A percentile compares a stretch with the other conserved stretches of the same genome.
Evolutionary conservation across 441 rosid genomes (phyloP).

Genomic region (Corymbia calophylla): DNA sequence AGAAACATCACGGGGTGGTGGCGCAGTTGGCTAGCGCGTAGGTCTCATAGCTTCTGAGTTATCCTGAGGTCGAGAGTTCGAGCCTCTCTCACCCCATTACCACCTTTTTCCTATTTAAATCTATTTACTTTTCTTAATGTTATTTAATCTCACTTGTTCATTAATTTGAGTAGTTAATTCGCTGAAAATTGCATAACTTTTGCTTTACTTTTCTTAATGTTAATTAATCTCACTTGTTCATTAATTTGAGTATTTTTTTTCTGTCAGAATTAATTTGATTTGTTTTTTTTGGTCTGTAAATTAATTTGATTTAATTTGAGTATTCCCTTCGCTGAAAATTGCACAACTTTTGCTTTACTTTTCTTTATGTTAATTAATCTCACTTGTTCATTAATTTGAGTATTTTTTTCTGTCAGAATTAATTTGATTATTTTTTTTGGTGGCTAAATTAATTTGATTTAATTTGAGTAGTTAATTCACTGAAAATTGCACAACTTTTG

Average conservation of each 20-base stretch:
- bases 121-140: not conserved
- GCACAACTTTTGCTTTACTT: not conserved
- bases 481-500: not conserved
- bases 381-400: not conserved
- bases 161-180: not conserved
- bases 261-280: no score
- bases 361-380: not conserved
- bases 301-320: no score
- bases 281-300: no score
- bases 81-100: constrained; percentile 88
- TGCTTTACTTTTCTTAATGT: not conserved
- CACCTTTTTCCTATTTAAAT: fast-evolving
- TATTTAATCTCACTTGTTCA: not conserved
- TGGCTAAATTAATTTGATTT: no score
- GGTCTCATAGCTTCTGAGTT: constrained; percentile 26
- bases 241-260: not conserved
- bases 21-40: constrained; percentile 8
- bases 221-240: not conserved
- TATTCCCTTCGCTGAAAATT: not conserved
- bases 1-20: fast-evolving
- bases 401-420: not conserved
- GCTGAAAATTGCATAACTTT: not conserved
- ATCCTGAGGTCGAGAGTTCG: constrained; percentile 99
- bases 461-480: no score
- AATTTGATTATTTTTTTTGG: no score